A percentile compares a stretch with the other conserved stretches of the same genome.
phyloP scores from a whole-genome alignment of 495 filamentous ascomycete genomes.

The Monascus purpureus region DNA sequence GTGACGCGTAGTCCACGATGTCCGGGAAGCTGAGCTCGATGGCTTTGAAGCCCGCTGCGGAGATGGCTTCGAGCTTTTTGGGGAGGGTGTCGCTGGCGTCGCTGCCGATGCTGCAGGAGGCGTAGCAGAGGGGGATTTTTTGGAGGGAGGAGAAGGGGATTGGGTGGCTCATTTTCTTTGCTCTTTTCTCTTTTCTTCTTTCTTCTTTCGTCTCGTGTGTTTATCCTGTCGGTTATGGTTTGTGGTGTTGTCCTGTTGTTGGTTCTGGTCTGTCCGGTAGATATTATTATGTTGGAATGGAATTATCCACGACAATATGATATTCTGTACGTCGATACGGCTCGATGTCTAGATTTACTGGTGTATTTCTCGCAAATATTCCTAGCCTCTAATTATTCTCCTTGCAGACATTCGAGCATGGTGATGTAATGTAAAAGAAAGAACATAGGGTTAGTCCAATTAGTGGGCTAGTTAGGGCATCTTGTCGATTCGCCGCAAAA shows the following conservation, averaged over 20 bases:
- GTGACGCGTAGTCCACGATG: slow-evolving; percentile 46
- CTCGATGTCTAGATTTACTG: too few relatives aligned
- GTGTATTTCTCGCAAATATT: too few relatives aligned
- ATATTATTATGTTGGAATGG: too few relatives aligned
- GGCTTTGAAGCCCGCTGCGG: slow-evolving; percentile 48
- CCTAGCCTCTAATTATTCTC: neutral
- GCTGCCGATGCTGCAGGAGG: slow-evolving; percentile 48
- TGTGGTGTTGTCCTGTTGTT: neutral
- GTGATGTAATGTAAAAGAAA: neutral
- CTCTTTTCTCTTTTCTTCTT: neutral
- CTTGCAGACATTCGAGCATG: neutral
- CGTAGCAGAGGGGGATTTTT: slow-evolving; percentile 47
- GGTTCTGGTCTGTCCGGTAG: too few relatives aligned
- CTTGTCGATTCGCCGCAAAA: neutral
- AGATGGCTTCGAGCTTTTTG: slow-evolving; percentile 52
- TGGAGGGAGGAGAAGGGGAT: slow-evolving; percentile 17
- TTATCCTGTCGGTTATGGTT: neutral
- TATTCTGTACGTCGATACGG: too few relatives aligned
- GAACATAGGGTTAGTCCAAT: too few relatives aligned
- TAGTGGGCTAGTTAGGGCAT: too few relatives aligned
- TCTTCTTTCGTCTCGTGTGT: neutral
- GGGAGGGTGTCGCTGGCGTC: slow-evolving; percentile 39
- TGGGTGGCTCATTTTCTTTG: slow-evolving; percentile 6
- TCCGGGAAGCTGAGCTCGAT: slow-evolving; percentile 71
- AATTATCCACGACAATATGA: too few relatives aligned